Conservation (phyloP, 2,329 filamentous ascomycete genomes). For the Scedosporium dehoogii region DNA sequence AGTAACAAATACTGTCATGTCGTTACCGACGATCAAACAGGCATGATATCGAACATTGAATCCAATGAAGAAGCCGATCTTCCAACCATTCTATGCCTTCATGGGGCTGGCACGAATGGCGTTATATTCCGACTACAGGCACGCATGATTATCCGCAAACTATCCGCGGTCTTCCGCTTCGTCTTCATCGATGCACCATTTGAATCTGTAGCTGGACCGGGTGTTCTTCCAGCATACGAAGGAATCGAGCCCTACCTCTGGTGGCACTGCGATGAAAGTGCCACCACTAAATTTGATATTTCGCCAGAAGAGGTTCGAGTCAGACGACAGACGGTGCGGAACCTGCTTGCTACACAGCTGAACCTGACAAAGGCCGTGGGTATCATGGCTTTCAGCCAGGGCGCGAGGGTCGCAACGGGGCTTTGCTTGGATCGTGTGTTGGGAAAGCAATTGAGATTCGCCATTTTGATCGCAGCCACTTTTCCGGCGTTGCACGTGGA, state of each 20-base stretch:
- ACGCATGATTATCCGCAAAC: neutral
- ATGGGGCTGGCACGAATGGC: neutral
- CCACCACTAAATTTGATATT: neutral
- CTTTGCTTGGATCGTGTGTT: neutral
- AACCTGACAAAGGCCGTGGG: neutral
- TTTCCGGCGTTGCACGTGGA: neutral
- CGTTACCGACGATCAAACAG: neutral
- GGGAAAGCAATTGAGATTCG: neutral
- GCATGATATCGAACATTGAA: neutral
- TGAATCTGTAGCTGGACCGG: neutral
- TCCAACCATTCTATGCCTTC: neutral
- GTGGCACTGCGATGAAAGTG: neutral
- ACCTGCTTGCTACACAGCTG: neutral
- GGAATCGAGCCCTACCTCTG: neutral
- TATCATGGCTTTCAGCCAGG: neutral
- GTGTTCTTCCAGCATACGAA: neutral
- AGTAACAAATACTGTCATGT: neutral
- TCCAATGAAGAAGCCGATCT: neutral
- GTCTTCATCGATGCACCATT: neutral
- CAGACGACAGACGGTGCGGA: neutral
- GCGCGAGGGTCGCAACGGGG: neutral
- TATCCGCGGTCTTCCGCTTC: neutral
- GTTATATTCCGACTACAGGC: neutral
- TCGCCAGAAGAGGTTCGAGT: neutral
- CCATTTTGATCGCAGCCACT: neutral